phyloP scores from a whole-genome alignment of 805 yeast species.

The Candida cerambycidarum region DNA sequence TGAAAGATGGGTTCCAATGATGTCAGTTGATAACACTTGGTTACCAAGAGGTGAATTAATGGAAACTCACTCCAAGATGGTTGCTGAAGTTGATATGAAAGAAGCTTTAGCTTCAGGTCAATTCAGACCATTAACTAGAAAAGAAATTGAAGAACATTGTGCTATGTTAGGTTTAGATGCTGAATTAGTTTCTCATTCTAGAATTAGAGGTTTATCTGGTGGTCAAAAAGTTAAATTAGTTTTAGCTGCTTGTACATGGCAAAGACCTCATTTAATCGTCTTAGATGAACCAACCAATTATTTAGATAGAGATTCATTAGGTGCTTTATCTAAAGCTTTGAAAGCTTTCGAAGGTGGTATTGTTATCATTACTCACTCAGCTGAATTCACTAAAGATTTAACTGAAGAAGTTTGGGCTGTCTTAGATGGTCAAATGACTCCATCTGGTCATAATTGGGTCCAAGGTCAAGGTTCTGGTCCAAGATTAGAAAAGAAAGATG shows the following conservation, averaged over 20 bases:
- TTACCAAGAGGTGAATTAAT: conserved; percentile 94
- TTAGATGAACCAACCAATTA: conserved; percentile 99
- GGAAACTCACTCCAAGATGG: conserved; percentile 94
- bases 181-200: conserved; percentile 98
- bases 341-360: conserved; percentile 99
- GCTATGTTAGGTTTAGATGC: conserved; percentile 97
- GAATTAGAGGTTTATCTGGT: conserved; percentile 99
- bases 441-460: conserved; percentile 99
- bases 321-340: conserved; percentile 98
- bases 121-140: conserved; percentile 99
- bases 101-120: conserved; percentile 99
- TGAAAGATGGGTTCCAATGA: conserved; percentile 99
- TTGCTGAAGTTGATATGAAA: conserved; percentile 99
- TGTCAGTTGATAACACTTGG: conserved; percentile 99
- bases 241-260: conserved; percentile 99
- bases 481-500: conserved; percentile 96
- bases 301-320: conserved; percentile 98
- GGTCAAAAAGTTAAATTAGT: conserved; percentile 99
- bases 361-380: conserved; percentile 99
- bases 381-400: conserved; percentile 98
- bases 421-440: conserved; percentile 96
- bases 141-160: conserved; percentile 99
- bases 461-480: conserved; percentile 99
- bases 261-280: conserved; percentile 99
- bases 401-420: conserved; percentile 99